Evolutionary conservation across 78 protist genomes (phyloP).

Genomic region (Acrasis kona): DNA sequence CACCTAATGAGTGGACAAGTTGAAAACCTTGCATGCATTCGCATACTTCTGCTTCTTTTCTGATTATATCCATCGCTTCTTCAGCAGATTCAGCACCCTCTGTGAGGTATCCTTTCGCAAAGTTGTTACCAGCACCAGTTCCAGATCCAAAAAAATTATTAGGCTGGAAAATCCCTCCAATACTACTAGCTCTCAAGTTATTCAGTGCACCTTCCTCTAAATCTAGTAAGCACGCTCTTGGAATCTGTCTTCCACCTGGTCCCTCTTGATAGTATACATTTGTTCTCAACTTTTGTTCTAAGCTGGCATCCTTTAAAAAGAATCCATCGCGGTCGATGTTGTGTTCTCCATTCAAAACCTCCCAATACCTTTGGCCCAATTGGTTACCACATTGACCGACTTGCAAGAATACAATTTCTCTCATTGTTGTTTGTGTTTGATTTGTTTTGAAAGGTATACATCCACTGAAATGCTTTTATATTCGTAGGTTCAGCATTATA

Average conservation of each 20-base stretch:
- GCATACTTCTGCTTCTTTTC: constrained; percentile 90
- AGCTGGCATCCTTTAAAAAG: neutral
- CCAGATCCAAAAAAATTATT: too few relatives aligned
- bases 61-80: constrained; percentile 95
- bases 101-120: constrained; percentile 87
- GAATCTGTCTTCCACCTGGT: too few relatives aligned
- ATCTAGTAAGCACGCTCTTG: too few relatives aligned
- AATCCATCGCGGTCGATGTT: constrained; percentile 24
- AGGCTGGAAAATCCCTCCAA: too few relatives aligned
- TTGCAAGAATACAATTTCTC: constrained; percentile 86
- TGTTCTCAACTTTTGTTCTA: neutral
- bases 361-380: constrained; percentile 62
- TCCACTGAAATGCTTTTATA: too few relatives aligned
- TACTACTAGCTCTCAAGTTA: too few relatives aligned
- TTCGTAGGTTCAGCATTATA: too few relatives aligned
- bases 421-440: too few relatives aligned
- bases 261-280: too few relatives aligned
- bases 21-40: constrained; percentile 97
- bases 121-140: too few relatives aligned
- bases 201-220: too few relatives aligned
- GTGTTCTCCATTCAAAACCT: constrained; percentile 58
- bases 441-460: too few relatives aligned
- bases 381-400: constrained; percentile 88
- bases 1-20: constrained; percentile 88
- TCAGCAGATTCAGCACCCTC: constrained; percentile 97